Evolutionary conservation across 148 eudicot genomes (phyloP).

Genomic region (Silene conica): DNA sequence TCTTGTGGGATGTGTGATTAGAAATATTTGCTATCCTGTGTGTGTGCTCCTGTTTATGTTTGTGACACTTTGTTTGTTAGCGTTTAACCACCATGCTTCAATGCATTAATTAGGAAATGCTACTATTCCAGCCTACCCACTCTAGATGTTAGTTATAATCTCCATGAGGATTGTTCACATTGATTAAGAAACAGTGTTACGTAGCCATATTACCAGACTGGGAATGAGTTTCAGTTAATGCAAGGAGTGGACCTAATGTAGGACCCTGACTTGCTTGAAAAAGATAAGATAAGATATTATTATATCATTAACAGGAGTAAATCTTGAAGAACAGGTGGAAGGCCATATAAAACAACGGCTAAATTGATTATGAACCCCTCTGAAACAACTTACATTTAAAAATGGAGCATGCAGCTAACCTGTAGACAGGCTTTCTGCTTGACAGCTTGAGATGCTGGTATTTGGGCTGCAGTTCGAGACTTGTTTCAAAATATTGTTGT

Average conservation of each 20-base stretch:
- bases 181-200: background rate
- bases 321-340: background rate
- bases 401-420: background rate
- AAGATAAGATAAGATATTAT: background rate
- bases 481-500: background rate
- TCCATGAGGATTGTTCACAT: background rate
- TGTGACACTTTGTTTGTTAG: background rate
- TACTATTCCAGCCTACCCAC: background rate
- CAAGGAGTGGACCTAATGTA: background rate
- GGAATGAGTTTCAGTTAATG: background rate
- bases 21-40: background rate
- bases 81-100: background rate
- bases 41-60: background rate
- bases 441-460: background rate
- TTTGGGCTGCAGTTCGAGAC: background rate
- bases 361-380: background rate
- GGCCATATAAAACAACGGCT: background rate
- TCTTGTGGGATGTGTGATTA: background rate
- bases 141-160: background rate
- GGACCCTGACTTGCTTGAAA: background rate
- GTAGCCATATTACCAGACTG: background rate
- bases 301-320: background rate
- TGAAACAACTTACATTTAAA: background rate
- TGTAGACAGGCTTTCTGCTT: background rate
- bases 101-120: background rate